A percentile compares a stretch with the other conserved stretches of the same genome.
These are phyloP conservation scores for Pseudopithomyces chartarum DNA, from an alignment of 2,329 filamentous ascomycete species.

Conservation along the genomic window DNA sequence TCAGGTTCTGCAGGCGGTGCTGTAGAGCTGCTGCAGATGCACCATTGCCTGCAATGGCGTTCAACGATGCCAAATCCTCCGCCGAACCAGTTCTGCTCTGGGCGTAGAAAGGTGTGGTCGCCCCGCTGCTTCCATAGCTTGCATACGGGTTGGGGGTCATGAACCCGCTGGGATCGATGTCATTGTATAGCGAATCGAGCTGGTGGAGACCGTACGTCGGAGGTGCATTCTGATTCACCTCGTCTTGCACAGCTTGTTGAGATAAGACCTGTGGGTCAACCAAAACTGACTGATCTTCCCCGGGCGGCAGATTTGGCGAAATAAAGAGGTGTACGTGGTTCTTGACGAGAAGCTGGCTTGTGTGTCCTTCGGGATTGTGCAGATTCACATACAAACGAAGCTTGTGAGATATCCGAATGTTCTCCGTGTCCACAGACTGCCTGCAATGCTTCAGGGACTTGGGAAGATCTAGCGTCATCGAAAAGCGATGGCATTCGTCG, in stretches of 20 bases:
- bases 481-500: constrained; percentile 65
- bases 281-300: constrained; percentile 79
- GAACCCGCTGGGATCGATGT: constrained; percentile 80
- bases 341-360: constrained; percentile 90
- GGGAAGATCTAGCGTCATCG: constrained; percentile 69
- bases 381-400: constrained; percentile 89
- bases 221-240: constrained; percentile 73
- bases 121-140: constrained; percentile 59
- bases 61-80: constrained; percentile 76
- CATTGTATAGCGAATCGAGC: constrained; percentile 88
- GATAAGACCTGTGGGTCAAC: constrained; percentile 46
- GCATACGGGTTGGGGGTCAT: constrained; percentile 70
- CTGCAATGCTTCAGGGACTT: constrained; percentile 82
- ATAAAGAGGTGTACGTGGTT: constrained; percentile 93
- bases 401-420: constrained; percentile 92
- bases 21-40: constrained; percentile 69
- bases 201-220: constrained; percentile 90
- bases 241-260: constrained; percentile 55
- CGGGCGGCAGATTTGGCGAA: constrained; percentile 87
- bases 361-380: constrained; percentile 91
- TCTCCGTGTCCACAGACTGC: constrained; percentile 85
- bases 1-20: constrained; percentile 65
- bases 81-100: constrained; percentile 73
- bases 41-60: constrained; percentile 43
- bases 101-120: constrained; percentile 79